Evolutionary conservation across 192 early-diverging fungal species (phyloP).

Genomic region (Coemansia sp.): DNA sequence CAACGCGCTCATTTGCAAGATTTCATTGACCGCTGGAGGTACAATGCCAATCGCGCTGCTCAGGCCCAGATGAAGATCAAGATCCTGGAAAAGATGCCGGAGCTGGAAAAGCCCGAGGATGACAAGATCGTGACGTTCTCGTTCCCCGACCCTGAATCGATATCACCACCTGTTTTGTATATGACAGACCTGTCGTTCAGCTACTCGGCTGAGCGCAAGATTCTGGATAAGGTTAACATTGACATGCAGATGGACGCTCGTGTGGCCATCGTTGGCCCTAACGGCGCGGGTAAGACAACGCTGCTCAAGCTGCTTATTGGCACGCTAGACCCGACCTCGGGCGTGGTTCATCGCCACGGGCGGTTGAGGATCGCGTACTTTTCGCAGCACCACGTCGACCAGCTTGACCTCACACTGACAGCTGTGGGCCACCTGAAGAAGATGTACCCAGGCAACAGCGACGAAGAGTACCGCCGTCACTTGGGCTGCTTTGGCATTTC

Average conservation of each 20-base stretch:
- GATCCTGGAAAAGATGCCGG: conserved; percentile 95
- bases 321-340: conserved; percentile 74
- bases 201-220: conserved; percentile 77
- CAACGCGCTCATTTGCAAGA: conserved; percentile 95
- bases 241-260: conserved; percentile 97
- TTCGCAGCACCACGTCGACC: conserved; percentile 98
- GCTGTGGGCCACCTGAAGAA: conserved; percentile 87
- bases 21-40: conserved; percentile 98
- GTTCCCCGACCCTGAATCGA: conserved; percentile 90
- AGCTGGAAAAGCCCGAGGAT: conserved; percentile 82
- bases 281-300: conserved; percentile 98
- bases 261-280: conserved; percentile 98
- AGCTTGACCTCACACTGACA: conserved; percentile 81
- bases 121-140: conserved; percentile 80
- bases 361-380: conserved; percentile 93
- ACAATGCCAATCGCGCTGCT: conserved; percentile 95
- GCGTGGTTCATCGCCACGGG: conserved; percentile 88
- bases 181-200: conserved; percentile 91
- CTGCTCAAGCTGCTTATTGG: conserved; percentile 91
- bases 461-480: conserved; percentile 95
- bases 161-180: conserved; percentile 96
- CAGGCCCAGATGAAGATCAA: conserved; percentile 99
- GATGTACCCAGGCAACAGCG: conserved; percentile 86
- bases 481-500: conserved; percentile 95
- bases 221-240: conserved; percentile 82